phyloP scores from a whole-genome alignment of 2,329 filamentous ascomycete species.

The Pseudogymnoascus sp. region DNA sequence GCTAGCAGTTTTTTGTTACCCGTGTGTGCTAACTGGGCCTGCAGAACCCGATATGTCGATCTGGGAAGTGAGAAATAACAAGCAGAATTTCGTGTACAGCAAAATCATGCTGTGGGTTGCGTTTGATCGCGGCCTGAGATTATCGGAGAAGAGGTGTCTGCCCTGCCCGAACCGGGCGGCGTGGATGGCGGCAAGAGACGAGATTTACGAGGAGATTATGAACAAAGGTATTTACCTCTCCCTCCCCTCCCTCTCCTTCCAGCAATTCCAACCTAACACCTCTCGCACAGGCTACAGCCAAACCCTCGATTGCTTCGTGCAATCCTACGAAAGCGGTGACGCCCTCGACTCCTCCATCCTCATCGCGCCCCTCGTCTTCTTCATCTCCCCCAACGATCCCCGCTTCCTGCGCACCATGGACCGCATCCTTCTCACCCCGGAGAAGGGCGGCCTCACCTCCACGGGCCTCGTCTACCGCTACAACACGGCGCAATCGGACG shows the following conservation, averaged over 20 bases:
- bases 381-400: constrained; percentile 69
- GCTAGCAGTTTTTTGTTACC: neutral
- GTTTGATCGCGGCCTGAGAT: constrained; percentile 64
- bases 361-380: constrained; percentile 72
- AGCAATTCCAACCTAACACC: no score
- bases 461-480: constrained; percentile 71
- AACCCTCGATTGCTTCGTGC: constrained; percentile 60
- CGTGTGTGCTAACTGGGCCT: constrained; percentile 9
- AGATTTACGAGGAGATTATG: constrained; percentile 69
- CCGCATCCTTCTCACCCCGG: constrained; percentile 60
- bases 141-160: constrained; percentile 66
- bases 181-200: constrained; percentile 60
- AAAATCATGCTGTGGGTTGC: constrained; percentile 80
- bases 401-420: constrained; percentile 66
- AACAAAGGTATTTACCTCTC: constrained; percentile 43
- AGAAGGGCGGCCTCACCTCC: constrained; percentile 67
- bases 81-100: constrained; percentile 73
- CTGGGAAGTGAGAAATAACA: constrained; percentile 69
- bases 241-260: no score
- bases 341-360: constrained; percentile 66
- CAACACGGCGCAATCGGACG: constrained; percentile 58
- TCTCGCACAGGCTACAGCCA: constrained; percentile 52
- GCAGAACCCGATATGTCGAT: constrained; percentile 69
- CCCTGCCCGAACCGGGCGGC: constrained; percentile 60
- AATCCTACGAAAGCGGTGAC: constrained; percentile 65